A percentile compares a stretch with the other conserved stretches of the same genome.
Evolutionary conservation across 2,329 filamentous ascomycete genomes (phyloP).

Genomic region (Botryotinia calthae): DNA sequence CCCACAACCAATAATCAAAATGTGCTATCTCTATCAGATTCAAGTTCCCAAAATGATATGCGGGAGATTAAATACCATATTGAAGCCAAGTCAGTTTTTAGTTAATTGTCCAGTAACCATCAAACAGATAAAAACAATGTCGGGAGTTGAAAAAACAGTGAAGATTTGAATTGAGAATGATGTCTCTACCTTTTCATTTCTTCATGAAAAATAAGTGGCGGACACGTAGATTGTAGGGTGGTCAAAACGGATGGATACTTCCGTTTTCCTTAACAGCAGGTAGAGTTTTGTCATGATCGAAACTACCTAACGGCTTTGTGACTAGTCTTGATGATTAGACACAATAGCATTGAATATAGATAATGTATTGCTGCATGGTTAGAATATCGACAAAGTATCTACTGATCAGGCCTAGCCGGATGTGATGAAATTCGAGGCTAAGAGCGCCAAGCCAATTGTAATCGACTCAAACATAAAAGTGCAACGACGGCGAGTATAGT

Average conservation of each 20-base stretch:
- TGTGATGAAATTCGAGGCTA: not conserved
- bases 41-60: not conserved
- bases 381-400: not conserved
- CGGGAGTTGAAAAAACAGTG: not conserved
- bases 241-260: not conserved
- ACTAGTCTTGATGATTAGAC: not conserved
- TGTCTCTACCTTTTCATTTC: not conserved
- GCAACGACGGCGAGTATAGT: not conserved
- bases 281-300: not conserved
- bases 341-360: not conserved
- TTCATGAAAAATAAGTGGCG: not conserved
- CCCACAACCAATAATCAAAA: conserved; percentile 27
- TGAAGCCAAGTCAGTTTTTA: not conserved
- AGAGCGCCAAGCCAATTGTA: not conserved
- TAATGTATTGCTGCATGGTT: not conserved
- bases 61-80: not conserved
- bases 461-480: not conserved
- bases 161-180: not conserved
- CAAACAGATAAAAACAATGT: not conserved
- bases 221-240: not conserved
- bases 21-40: conserved; percentile 22
- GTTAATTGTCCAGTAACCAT: not conserved
- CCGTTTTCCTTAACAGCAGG: not conserved
- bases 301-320: not conserved
- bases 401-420: conserved; percentile 1